phyloP scores from a whole-genome alignment of 1,284 basidiomycete genomes.

The Mrakiaceae sp. region DNA sequence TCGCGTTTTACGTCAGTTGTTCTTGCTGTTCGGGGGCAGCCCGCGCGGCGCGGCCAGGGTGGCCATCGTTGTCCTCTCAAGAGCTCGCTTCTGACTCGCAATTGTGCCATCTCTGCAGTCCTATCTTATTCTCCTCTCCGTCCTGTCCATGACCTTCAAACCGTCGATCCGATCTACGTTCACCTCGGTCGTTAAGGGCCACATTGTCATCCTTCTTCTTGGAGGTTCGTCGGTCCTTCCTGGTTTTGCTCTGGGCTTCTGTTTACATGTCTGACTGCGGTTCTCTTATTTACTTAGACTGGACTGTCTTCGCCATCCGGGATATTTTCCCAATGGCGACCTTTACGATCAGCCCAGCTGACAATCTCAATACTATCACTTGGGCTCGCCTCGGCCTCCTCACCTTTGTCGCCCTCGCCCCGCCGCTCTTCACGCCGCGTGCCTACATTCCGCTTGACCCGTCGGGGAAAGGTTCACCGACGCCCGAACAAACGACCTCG shows the following conservation, averaged over 20 bases:
- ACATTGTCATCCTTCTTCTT: slow-evolving; percentile 9
- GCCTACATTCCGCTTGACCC: slow-evolving; percentile 4
- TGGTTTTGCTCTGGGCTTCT: not conserved
- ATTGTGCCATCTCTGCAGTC: not conserved
- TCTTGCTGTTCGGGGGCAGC: not conserved
- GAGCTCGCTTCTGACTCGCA: not conserved
- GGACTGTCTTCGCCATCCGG: slow-evolving; percentile 46
- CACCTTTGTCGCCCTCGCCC: slow-evolving; percentile 6
- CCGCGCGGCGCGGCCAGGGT: too few relatives aligned
- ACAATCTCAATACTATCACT: slow-evolving; percentile 28
- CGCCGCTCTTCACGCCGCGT: slow-evolving; percentile 11
- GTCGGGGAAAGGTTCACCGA: not conserved
- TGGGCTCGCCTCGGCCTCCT: slow-evolving; percentile 20
- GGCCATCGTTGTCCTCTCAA: too few relatives aligned
- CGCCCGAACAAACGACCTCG: slow-evolving; percentile 9
- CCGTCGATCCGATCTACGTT: slow-evolving; percentile 4
- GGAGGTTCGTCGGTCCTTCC: not conserved
- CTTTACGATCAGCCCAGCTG: slow-evolving; percentile 37
- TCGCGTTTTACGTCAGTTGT: slow-evolving; percentile 4
- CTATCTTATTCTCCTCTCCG: slow-evolving; percentile 5
- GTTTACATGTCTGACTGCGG: too few relatives aligned
- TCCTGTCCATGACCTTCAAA: not conserved
- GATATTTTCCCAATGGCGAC: slow-evolving; percentile 53
- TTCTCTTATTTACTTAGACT: slow-evolving; percentile 35
- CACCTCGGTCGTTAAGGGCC: slow-evolving; percentile 9